Base-by-base conservation (phyloP, 2,329 filamentous ascomycete species). In the Aspergillus chevalieri region DNA sequence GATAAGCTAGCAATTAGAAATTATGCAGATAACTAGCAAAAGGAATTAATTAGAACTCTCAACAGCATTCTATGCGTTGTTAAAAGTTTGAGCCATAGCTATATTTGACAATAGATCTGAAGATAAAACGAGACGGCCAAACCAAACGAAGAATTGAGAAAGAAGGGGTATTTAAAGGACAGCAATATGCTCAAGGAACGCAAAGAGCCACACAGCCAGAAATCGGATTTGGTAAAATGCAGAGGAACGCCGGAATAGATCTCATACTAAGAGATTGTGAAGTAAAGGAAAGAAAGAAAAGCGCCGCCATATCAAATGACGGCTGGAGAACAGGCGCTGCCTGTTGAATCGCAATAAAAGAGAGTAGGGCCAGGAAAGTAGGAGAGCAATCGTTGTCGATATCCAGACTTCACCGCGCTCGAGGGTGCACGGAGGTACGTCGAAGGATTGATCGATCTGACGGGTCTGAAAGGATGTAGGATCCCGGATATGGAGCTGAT, bases 371-470 rank as follows among this genome's bases (percentile, higher is more conserved):
- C 12, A 17, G 34, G 17, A 38, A 38, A 38, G n/a, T 19, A 38
- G 6, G 17, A 38, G n/a, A 38, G 9, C 4, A 38, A n/a, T 38
- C 9, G 26, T 30, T 30, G 4, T 30, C 10, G 26, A 10, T 30
- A 30, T 30, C 22, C 26, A 30, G 9, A 30, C 10, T 30, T 55
- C 56, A 68, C 48, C 61, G 57, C 21, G 65, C 59, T n/a, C 62
- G 58, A 21, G 62, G 47, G 38, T 56, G 57, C 38, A 56, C 60
- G 7, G 59, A 54, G 38, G 58, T 49, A 26, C 53, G 56, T 26
- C 58, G 59, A 41, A 62, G 51, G 21, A 56, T 52, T 46, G 44
- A 47, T 57, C 17, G 17, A 60, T 44, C 36, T 53, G 59, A 52
- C 10, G 61, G 48, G 9, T 57, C 50, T 8, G 63, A 50, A 21